A percentile compares a stretch with the other conserved stretches of the same genome.
Evolutionary conservation across 352 stramenopile species (phyloP).

Genomic region (Globisporangium nunn): DNA sequence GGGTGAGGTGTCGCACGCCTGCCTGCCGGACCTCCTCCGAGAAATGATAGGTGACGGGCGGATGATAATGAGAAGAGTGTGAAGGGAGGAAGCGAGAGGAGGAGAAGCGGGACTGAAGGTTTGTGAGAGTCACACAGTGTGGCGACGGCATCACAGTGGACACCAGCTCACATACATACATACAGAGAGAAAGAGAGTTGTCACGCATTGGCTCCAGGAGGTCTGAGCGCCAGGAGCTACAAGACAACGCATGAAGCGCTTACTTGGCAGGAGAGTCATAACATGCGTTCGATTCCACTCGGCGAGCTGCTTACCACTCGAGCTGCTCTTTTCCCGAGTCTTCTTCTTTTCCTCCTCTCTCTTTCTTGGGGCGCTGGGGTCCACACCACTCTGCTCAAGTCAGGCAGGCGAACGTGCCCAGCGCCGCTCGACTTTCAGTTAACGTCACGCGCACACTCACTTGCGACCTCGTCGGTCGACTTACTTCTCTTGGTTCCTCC

Average conservation of each 20-base stretch:
- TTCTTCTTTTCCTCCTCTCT: background rate
- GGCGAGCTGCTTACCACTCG: background rate
- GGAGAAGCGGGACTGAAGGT: no score
- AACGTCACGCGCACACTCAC: background rate
- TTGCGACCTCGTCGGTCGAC: background rate
- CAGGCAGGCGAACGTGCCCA: no score
- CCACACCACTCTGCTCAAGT: no score
- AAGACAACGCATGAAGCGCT: no score
- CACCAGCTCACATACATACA: no score
- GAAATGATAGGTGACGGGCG: background rate
- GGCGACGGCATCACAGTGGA: no score
- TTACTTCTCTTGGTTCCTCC: background rate
- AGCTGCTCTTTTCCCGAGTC: background rate
- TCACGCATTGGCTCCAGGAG: background rate
- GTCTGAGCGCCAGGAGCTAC: background rate
- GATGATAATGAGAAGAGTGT: background rate
- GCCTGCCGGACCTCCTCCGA: background rate
- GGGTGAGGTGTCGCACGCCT: background rate
- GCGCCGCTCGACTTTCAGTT: background rate
- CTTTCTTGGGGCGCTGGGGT: background rate
- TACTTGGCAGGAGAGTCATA: background rate
- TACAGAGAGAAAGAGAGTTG: background rate
- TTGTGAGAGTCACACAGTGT: no score
- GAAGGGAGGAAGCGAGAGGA: no score
- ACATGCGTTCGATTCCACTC: background rate